A percentile compares a stretch with the other conserved stretches of the same genome.
These are phyloP conservation scores for Coemansia sp. DNA, from an alignment of 192 early-diverging fungal species.

Conservation along the genomic window DNA sequence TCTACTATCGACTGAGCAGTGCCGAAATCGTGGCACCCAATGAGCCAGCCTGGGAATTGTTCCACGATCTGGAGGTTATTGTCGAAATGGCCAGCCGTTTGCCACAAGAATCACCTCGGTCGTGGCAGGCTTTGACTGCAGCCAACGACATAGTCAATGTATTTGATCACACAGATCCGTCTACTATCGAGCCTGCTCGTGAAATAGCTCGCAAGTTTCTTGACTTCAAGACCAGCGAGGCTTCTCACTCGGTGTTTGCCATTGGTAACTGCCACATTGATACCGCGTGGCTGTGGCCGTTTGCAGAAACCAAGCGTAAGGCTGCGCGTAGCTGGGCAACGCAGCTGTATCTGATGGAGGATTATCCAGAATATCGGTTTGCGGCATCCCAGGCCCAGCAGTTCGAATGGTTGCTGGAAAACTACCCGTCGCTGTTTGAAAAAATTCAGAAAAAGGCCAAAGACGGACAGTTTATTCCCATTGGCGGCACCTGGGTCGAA, in stretches of 20 bases:
- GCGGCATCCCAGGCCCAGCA: constrained; percentile 94
- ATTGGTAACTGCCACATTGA: constrained; percentile 90
- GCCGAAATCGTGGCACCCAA: constrained; percentile 75
- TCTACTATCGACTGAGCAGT: constrained; percentile 61
- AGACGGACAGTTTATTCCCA: constrained; percentile 80
- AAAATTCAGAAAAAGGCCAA: constrained; percentile 69
- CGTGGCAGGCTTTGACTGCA: constrained; percentile 74
- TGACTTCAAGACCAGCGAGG: constrained; percentile 57
- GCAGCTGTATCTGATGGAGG: constrained; percentile 77
- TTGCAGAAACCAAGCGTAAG: constrained; percentile 94
- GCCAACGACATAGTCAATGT: constrained; percentile 81
- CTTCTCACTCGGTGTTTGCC: constrained; percentile 76
- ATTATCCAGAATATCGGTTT: constrained; percentile 88
- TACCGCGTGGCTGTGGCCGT: constrained; percentile 95
- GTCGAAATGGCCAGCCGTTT: constrained; percentile 73
- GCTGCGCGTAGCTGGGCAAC: constrained; percentile 77
- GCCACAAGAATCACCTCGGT: constrained; percentile 66
- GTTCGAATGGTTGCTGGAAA: constrained; percentile 82
- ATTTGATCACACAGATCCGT: constrained; percentile 58
- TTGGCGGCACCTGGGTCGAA: constrained; percentile 96
- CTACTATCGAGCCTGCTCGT: constrained; percentile 41
- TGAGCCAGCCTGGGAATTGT: constrained; percentile 66
- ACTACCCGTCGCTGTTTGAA: constrained; percentile 83
- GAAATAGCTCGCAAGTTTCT: constrained; percentile 67
- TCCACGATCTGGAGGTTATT: constrained; percentile 81